Evolutionary conservation across 208 protist genomes (phyloP).

Genomic region (Phytomonas sp.): DNA sequence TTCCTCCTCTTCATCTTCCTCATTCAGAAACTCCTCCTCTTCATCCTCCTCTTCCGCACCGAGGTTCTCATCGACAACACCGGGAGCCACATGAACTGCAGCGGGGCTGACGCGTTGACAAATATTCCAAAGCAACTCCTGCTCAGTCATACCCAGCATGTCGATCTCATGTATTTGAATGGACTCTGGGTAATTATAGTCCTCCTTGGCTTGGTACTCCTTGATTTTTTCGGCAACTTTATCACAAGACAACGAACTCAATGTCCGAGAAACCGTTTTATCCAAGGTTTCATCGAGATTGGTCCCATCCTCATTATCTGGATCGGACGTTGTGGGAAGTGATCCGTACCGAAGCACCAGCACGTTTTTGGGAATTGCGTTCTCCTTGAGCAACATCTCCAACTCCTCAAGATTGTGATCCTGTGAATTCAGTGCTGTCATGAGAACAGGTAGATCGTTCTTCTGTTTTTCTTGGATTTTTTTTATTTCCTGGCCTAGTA

Average conservation of each 20-base stretch:
- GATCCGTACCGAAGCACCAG: neutral
- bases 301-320: neutral
- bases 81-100: slow-evolving; percentile 28
- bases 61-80: slow-evolving; percentile 41
- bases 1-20: slow-evolving; percentile 53
- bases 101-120: slow-evolving; percentile 19
- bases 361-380: neutral
- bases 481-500: neutral
- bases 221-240: slow-evolving; percentile 1
- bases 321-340: neutral
- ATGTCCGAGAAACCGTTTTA: neutral
- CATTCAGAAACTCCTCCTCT: slow-evolving; percentile 32
- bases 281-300: neutral
- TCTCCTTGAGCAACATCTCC: slow-evolving; percentile 2
- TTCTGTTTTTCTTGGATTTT: slow-evolving; percentile 4
- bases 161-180: slow-evolving; percentile 1
- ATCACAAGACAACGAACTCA: neutral
- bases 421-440: neutral
- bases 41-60: slow-evolving; percentile 42
- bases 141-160: neutral
- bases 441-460: neutral
- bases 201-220: neutral
- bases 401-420: neutral
- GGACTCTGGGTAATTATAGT: neutral
- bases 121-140: neutral